phyloP scores from a whole-genome alignment of 257 asterid species.

The Craterostigma plantagineum region DNA sequence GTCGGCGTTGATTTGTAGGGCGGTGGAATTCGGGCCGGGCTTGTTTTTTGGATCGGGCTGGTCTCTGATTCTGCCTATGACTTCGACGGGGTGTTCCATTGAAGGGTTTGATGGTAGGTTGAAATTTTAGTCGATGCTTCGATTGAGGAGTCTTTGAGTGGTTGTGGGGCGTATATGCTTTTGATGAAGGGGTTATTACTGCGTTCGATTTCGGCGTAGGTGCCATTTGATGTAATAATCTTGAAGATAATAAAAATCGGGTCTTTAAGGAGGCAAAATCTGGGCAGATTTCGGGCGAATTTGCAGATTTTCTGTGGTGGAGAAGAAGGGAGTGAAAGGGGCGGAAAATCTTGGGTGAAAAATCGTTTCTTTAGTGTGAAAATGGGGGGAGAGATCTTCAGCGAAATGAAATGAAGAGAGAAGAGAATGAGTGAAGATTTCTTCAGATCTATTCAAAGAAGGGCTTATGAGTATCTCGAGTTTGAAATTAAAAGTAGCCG shows the following conservation, averaged over 20 bases:
- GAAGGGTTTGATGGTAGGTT: constrained; percentile 16
- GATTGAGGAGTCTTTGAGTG: constrained; percentile 51
- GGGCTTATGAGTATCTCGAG: background rate
- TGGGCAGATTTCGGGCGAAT: background rate
- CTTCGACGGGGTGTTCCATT: constrained; percentile 83
- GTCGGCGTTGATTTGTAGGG: constrained; percentile 33
- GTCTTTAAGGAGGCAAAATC: constrained; percentile 1
- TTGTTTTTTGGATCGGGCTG: constrained; percentile 41
- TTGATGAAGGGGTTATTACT: constrained; percentile 48
- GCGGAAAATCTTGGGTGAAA: no score
- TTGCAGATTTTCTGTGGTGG: no score
- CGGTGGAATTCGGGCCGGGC: constrained; percentile 13
- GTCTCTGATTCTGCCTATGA: constrained; percentile 65
- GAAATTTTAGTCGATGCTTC: constrained; percentile 41
- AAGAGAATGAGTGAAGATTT: no score
- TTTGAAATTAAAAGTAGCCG: constrained; percentile 25
- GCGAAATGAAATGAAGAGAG: no score
- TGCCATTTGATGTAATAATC: constrained; percentile 8
- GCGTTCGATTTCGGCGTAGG: constrained; percentile 17
- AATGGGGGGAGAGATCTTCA: no score
- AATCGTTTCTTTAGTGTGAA: no score
- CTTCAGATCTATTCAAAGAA: no score
- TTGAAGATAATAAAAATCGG: background rate
- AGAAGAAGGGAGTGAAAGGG: no score
- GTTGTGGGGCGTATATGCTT: constrained; percentile 17